Base-by-base conservation (phyloP, 2,329 filamentous ascomycete genomes). In the Ophiostoma quercus region DNA sequence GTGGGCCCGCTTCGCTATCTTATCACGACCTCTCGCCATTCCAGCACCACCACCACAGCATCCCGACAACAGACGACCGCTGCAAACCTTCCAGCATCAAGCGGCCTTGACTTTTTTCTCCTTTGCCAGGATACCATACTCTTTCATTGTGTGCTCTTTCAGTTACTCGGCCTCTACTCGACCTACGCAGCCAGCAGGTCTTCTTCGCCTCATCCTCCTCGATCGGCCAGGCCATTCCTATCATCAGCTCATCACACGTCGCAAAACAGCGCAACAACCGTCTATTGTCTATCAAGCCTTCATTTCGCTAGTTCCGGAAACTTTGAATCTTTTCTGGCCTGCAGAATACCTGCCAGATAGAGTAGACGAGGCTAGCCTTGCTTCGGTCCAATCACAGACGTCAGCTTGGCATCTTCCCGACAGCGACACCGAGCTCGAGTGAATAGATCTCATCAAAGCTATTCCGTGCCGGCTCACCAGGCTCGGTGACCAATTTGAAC, bases 1-100 rank as follows among this genome's bases (percentile, higher is more conserved):
- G n/a, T 37, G 22, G 60, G 16, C 14, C 16, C 32, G 8, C 57
- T 25, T 7, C 16, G 32, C 60, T 34, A 41, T 67, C 65, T 67
- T 67, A 67, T 67, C 65, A 67, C 39, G 39, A 67, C 65, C 37
- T 67, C 65, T 67, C 65, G 22, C 65, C 41, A 47, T 47, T 67
- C 19, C 34, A 65, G 9, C 62, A 39, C 62, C 62, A 65, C 62
- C 62, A 65, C 34, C 57, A 34, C 25, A 60, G 22, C 22, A 62
- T 19, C 62, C 62, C 39, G 51, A 65, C 32, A 5, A 63, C 60
- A 34, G 32, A 6, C 62, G 19, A 39, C 34, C 29, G 8, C 29
- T 16, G 11, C 51, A 57, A 25, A 22, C 62, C 16, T 39, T 12
- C 62, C 62, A 25, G 62, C 62, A 65, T 65, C 19, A 22, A 32